These are phyloP conservation scores for Lachnellula suecica DNA, from an alignment of 2,329 filamentous ascomycete species.

Conservation along the genomic window DNA sequence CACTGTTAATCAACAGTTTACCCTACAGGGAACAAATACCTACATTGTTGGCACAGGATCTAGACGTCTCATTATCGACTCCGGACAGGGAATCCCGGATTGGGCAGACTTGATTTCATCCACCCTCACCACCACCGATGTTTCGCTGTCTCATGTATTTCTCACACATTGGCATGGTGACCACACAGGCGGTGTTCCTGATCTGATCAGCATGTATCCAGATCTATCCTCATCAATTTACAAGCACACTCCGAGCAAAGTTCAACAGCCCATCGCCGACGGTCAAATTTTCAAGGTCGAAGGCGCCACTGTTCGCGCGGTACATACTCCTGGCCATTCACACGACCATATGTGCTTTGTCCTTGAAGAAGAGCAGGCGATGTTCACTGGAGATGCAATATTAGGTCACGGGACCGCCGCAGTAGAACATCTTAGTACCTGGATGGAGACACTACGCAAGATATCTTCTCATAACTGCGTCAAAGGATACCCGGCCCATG, in stretches of 20 bases:
- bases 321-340: slow-evolving; percentile 71
- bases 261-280: slow-evolving; percentile 52
- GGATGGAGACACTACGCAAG: slow-evolving; percentile 62
- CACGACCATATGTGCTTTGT: slow-evolving; percentile 77
- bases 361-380: slow-evolving; percentile 70
- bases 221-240: slow-evolving; percentile 52
- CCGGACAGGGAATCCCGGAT: slow-evolving; percentile 69
- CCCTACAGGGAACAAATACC: slow-evolving; percentile 76
- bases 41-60: slow-evolving; percentile 79
- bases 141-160: slow-evolving; percentile 40
- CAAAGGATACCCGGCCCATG: slow-evolving; percentile 46
- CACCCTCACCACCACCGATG: slow-evolving; percentile 29
- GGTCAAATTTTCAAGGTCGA: slow-evolving; percentile 51
- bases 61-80: slow-evolving; percentile 79
- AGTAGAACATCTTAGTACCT: slow-evolving; percentile 70
- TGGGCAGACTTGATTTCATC: slow-evolving; percentile 57
- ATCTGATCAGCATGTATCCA: slow-evolving; percentile 63
- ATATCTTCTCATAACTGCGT: slow-evolving; percentile 31
- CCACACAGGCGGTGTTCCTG: slow-evolving; percentile 72
- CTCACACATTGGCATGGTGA: slow-evolving; percentile 91
- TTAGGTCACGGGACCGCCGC: slow-evolving; percentile 81
- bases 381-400: slow-evolving; percentile 86
- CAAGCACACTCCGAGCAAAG: slow-evolving; percentile 58
- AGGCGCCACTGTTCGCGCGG: slow-evolving; percentile 64
- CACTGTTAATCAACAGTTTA: slow-evolving; percentile 5